These are phyloP conservation scores for Phytophthora tubulina DNA, from an alignment of 352 stramenopile species.

Conservation along the genomic window DNA sequence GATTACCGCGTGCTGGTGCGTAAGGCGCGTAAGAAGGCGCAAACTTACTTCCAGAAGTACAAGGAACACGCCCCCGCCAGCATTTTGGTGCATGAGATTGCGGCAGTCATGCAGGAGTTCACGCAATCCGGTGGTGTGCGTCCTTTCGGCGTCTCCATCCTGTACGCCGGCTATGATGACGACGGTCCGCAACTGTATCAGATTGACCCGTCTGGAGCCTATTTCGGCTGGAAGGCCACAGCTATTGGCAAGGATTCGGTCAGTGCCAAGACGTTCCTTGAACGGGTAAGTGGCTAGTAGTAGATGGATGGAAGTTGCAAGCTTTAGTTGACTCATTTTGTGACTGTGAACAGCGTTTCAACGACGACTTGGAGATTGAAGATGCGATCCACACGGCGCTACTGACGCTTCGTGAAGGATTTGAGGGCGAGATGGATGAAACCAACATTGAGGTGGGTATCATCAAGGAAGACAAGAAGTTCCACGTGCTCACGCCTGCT, in stretches of 20 bases:
- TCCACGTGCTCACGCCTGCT: constrained; percentile 96
- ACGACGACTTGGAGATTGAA: constrained; percentile 99
- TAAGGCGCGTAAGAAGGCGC: constrained; percentile 96
- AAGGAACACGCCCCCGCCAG: constrained; percentile 94
- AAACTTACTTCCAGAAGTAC: constrained; percentile 97
- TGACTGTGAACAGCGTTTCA: constrained; percentile 70
- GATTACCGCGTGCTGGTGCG: constrained; percentile 99
- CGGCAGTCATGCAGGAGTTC: constrained; percentile 99
- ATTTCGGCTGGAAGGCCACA: constrained; percentile 99
- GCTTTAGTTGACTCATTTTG: constrained; percentile 11
- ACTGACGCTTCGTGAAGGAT: constrained; percentile 99
- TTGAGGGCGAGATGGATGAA: constrained; percentile 98
- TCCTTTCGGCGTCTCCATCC: constrained; percentile 98
- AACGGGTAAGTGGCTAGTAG: constrained; percentile 90
- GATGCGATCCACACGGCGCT: constrained; percentile 99
- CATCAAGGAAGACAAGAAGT: constrained; percentile 97
- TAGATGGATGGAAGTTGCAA: not conserved
- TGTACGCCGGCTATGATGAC: constrained; percentile 98
- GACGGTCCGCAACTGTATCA: constrained; percentile 98
- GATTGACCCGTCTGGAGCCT: constrained; percentile 98
- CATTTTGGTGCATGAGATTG: constrained; percentile 97
- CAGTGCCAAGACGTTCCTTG: constrained; percentile 99
- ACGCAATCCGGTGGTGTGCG: constrained; percentile 97
- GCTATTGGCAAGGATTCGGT: constrained; percentile 99
- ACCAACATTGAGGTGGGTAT: constrained; percentile 99